These are phyloP conservation scores for Biscogniauxia sp. DNA, from an alignment of 2,329 filamentous ascomycete genomes.

Conservation along the genomic window DNA sequence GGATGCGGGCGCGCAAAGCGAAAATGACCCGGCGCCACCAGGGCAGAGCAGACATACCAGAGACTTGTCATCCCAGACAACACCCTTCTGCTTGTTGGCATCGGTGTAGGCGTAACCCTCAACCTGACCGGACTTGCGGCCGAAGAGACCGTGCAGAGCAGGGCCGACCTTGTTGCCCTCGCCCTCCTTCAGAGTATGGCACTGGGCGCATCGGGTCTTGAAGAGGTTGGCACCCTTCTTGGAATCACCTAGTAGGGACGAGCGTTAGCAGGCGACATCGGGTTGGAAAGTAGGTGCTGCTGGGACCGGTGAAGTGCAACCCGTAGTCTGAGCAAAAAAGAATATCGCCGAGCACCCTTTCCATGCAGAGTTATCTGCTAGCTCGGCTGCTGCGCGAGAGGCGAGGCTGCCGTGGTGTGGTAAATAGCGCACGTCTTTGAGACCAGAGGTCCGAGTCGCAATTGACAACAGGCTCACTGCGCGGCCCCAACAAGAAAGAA, in stretches of 20 bases:
- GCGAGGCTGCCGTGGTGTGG: background rate
- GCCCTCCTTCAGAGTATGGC: conserved; percentile 89
- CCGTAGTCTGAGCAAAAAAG: background rate
- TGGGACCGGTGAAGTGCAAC: background rate
- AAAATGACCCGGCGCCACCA: conserved; percentile 2
- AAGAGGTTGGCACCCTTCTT: conserved; percentile 99
- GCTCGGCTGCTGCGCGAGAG: conserved; percentile 6
- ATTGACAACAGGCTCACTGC: conserved; percentile 2
- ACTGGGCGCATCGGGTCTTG: conserved; percentile 98
- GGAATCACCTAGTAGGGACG: conserved; percentile 66
- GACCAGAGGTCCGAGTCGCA: conserved; percentile 10
- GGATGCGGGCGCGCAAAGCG: background rate
- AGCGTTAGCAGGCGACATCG: conserved; percentile 26
- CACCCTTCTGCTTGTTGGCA: conserved; percentile 97
- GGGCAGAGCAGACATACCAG: conserved; percentile 58
- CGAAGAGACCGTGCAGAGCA: conserved; percentile 95
- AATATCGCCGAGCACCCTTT: background rate
- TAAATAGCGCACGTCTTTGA: conserved; percentile 30
- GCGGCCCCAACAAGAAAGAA: conserved; percentile 2
- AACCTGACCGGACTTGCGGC: conserved; percentile 88
- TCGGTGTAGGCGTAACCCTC: conserved; percentile 97
- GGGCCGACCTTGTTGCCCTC: conserved; percentile 98
- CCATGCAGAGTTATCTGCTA: background rate
- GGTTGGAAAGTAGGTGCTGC: background rate
- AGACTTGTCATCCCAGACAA: conserved; percentile 82